Conservation (phyloP, 306 rosid species). For the Dalbergia cochinchinensis region DNA sequence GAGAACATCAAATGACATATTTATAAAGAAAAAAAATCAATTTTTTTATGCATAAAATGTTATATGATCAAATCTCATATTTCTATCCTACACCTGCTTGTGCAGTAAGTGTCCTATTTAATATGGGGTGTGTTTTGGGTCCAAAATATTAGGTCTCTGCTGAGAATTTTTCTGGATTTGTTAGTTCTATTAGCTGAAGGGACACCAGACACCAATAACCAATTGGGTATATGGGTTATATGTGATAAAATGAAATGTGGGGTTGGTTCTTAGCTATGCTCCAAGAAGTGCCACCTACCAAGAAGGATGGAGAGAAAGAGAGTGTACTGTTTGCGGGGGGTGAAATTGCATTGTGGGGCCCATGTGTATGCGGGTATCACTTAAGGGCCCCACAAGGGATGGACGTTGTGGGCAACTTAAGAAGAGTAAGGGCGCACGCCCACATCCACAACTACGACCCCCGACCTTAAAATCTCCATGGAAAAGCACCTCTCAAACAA, state of each 20-base stretch:
- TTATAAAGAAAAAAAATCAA: no score
- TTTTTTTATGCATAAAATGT: no score
- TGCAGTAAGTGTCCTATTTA: no score
- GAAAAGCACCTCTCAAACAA: conserved; percentile 74
- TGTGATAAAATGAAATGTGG: conserved; percentile 21
- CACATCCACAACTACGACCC: conserved; percentile 82
- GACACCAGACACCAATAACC: conserved; percentile 50
- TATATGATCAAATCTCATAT: no score
- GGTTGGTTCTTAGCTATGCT: conserved; percentile 51
- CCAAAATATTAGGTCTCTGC: neutral
- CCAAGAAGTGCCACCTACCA: conserved; percentile 65
- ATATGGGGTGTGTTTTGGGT: no score
- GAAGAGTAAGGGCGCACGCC: conserved; percentile 67
- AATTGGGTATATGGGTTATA: conserved; percentile 29
- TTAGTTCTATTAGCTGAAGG: conserved; percentile 36
- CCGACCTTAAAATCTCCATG: conserved; percentile 79
- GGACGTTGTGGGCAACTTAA: conserved; percentile 38
- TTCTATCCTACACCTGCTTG: no score
- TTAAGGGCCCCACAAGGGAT: conserved; percentile 55
- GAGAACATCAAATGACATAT: no score
- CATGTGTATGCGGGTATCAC: conserved; percentile 54
- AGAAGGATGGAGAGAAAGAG: conserved; percentile 25
- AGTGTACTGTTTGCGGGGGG: conserved; percentile 4
- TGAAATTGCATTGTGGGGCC: conserved; percentile 53
- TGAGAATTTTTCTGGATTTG: neutral